Percentiles rank a stretch among this genome's conserved stretches.
Conservation (phyloP, 495 filamentous ascomycete genomes). For the Trichoderma gamsii region DNA sequence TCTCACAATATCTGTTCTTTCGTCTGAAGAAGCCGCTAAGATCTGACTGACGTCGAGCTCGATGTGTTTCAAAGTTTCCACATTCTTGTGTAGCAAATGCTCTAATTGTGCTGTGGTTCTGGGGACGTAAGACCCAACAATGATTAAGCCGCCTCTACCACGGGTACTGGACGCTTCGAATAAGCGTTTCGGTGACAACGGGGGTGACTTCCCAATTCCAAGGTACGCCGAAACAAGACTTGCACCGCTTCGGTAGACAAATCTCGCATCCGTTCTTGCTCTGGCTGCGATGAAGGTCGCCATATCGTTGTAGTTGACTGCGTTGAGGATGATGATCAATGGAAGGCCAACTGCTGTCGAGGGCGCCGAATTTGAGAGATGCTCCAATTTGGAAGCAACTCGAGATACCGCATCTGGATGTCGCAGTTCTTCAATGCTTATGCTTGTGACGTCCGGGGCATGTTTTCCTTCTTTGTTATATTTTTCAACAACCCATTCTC, state of each 20-base stretch:
- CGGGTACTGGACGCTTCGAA: neutral
- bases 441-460: neutral
- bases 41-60: neutral
- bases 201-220: neutral
- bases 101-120: neutral
- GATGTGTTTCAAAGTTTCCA: neutral
- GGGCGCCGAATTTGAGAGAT: no score
- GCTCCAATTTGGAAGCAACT: no score
- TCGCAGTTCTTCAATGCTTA: neutral
- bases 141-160: neutral
- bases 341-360: neutral
- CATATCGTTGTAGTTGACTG: neutral
- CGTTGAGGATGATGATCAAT: neutral
- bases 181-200: neutral
- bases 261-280: neutral
- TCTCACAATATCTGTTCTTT: neutral
- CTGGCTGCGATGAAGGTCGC: neutral
- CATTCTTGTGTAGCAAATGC: neutral
- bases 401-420: no score
- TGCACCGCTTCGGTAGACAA: neutral
- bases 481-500: neutral
- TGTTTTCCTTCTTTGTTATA: neutral
- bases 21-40: neutral
- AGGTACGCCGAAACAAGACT: neutral
- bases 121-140: neutral